Base-by-base conservation (phyloP, 768 basidiomycete genomes). In the Naganishia antarctica region DNA sequence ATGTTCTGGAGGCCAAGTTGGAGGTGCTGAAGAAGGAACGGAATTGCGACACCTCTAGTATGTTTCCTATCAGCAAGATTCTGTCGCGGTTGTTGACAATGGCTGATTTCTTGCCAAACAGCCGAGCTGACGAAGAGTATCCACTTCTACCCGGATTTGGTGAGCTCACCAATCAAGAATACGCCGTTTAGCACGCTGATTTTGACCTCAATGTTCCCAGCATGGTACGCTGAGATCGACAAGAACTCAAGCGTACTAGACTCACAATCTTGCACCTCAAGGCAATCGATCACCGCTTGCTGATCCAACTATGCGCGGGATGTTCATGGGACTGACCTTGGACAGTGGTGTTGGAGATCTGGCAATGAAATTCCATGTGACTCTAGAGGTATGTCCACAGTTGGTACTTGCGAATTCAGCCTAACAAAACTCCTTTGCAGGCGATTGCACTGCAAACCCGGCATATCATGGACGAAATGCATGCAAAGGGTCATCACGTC, bases 271-370 rank as follows among this genome's bases (percentile, higher is more conserved):
- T 47, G 25, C 26, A 31, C 28, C 21, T 44, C 40, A 49, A 92
- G 92, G 94, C 41, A 99, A 99, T 78, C 83, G 96, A 66, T 97
- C 93, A 0, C 96, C 96, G 0, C 85, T 98, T 47, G 94, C 94
- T 1, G 96, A 99, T 75, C 83, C 90, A n/a, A 85, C 83, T 60
- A 96, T 98, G 94, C 83, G 88, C 40, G 96, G 96, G 21, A 88
- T 91, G 53, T 86, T 98, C 64, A 82, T 86, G 61, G 96, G 96
- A 31, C 83, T 98, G 48, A 83, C 87, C 49, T 84, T 98, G 60
- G 89, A 91, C 73, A 80, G 82, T 68, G 82, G 83, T 37, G 80
- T 96, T 37, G 74, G 80, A 57, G 92, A 96, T 76, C 86, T 99
- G 61, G 90, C 93, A 12, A 84, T 85, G 66, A 90, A 89, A 74